Base-by-base conservation (phyloP, 2,329 filamentous ascomycete genomes). In the Beauveria asiatica region DNA sequence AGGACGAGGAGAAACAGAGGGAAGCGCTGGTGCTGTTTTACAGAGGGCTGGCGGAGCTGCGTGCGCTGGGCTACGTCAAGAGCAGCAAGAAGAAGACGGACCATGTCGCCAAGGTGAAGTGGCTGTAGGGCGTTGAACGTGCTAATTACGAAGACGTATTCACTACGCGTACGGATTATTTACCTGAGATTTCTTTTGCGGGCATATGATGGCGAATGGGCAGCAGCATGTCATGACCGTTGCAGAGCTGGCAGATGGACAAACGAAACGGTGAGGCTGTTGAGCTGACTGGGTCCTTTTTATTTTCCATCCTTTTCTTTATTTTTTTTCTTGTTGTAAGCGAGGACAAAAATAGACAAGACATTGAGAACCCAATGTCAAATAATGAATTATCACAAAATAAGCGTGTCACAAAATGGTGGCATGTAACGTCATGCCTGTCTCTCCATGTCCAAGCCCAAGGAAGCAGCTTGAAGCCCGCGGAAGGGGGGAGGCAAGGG, bases 31-130 rank as follows among this genome's bases (percentile, higher is more conserved):
- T 91, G 46, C 75, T 89, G 61, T 99, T 97, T 74, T 97, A 97
- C 73, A 83, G 86, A 62, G 89, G 84, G 5, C 73, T 97, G 63
- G 90, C 93, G 0, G 94, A 99, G 73, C 74, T 99, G 70, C 88
- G 87, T 72, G 83, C 87, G 58, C 79, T 99, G 68, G 94, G 94
- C 8, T 88, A 97, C 74, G 82, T 97, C 63, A 97, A 94, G 76
- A 81, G 83, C 63, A 97, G 88, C 69, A 89, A 88, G 74, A 96
- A 92, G 79, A 96, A 96, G 79, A 84, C 86, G 25, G 94, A 97
- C 71, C 93, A 97, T 74, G 78, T 97, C 66, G 87, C 90, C 44
- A 97, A 97, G 77, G 80, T 92, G 85, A 92, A 89, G 71, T 94
- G 93, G 67, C 76, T 94, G 63, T 83, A 72, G 62, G 21, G 52